Evolutionary conservation across 2,329 filamentous ascomycete genomes (phyloP).

Genomic region (Juglanconis oblonga): DNA sequence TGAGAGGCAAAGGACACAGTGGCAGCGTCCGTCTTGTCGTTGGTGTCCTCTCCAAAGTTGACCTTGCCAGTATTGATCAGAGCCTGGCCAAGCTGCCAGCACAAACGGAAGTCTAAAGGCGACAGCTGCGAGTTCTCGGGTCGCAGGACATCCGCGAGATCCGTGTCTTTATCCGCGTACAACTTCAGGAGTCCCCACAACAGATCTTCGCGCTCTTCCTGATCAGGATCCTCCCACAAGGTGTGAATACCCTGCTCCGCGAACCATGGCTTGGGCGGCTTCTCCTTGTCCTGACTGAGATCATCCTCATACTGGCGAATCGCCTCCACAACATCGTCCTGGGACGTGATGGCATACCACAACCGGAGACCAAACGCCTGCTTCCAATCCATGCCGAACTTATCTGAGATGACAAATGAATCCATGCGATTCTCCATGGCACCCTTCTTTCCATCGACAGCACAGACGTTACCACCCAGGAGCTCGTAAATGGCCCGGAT

Average conservation of each 20-base stretch:
- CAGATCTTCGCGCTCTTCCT: slow-evolving; percentile 66
- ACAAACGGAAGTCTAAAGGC: slow-evolving; percentile 70
- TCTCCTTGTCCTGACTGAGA: slow-evolving; percentile 67
- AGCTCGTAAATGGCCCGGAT: slow-evolving; percentile 88
- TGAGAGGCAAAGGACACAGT: slow-evolving; percentile 64
- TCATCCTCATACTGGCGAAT: slow-evolving; percentile 73
- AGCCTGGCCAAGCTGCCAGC: slow-evolving; percentile 80
- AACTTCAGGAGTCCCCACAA: slow-evolving; percentile 85
- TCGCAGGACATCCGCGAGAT: slow-evolving; percentile 68
- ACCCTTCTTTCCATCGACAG: slow-evolving; percentile 72
- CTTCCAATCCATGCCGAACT: slow-evolving; percentile 87
- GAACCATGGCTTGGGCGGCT: slow-evolving; percentile 71
- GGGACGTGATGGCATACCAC: slow-evolving; percentile 75
- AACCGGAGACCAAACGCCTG: slow-evolving; percentile 88
- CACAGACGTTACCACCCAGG: slow-evolving; percentile 80
- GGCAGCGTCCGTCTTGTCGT: slow-evolving; percentile 62
- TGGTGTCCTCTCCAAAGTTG: slow-evolving; percentile 50
- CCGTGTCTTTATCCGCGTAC: slow-evolving; percentile 59
- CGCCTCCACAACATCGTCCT: slow-evolving; percentile 69
- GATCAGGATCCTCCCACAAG: slow-evolving; percentile 59
- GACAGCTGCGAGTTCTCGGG: slow-evolving; percentile 76
- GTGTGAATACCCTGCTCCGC: slow-evolving; percentile 55
- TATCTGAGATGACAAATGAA: slow-evolving; percentile 77
- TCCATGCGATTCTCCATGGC: slow-evolving; percentile 76
- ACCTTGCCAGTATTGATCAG: slow-evolving; percentile 51